phyloP scores from a whole-genome alignment of 805 yeast genomes.

The Ogataea methanolica region DNA sequence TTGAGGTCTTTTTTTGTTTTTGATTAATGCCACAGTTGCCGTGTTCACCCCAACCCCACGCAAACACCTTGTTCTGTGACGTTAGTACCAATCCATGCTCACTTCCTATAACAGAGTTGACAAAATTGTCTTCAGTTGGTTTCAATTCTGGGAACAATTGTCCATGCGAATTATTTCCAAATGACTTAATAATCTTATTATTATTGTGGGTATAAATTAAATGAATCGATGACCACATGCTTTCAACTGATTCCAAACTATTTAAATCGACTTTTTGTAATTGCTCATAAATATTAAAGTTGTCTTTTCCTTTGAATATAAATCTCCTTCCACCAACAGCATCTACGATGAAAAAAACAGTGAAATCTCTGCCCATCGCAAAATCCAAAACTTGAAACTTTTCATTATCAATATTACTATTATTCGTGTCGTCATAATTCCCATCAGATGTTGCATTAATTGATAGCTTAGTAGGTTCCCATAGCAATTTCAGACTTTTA shows the following conservation, averaged over 20 bases:
- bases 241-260: constrained; percentile 24
- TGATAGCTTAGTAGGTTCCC: constrained; percentile 19
- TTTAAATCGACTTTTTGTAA: constrained; percentile 1
- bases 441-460: not conserved
- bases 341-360: constrained; percentile 31
- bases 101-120: constrained; percentile 55
- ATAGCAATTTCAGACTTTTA: constrained; percentile 15
- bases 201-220: constrained; percentile 21
- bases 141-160: constrained; percentile 36
- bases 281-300: constrained; percentile 11
- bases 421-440: no score
- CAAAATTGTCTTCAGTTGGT: not conserved
- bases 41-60: constrained; percentile 99
- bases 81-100: constrained; percentile 69
- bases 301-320: constrained; percentile 33
- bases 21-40: constrained; percentile 75
- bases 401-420: no score
- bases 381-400: constrained; percentile 9
- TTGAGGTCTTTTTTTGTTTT: constrained; percentile 4
- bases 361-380: constrained; percentile 57
- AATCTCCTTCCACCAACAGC: not conserved
- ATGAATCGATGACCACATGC: constrained; percentile 85
- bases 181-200: constrained; percentile 33
- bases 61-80: constrained; percentile 35
- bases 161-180: constrained; percentile 76